These are phyloP conservation scores for Nannochloropsis gaditana DNA, from an alignment of 108 stramenopile species.

Conservation along the genomic window DNA sequence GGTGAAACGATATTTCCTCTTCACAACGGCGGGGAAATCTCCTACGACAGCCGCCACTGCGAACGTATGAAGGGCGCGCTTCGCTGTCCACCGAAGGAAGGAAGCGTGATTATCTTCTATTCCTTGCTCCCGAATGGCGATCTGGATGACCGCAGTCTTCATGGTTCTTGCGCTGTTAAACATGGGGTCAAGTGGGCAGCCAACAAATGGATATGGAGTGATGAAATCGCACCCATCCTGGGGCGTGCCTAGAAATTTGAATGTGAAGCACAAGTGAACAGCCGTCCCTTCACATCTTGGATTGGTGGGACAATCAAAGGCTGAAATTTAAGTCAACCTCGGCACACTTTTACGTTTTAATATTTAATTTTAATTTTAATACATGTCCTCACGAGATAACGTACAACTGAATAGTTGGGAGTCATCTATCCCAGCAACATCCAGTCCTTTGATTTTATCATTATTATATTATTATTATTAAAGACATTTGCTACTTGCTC, in stretches of 20 bases:
- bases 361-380: too few relatives aligned
- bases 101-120: constrained; percentile 50
- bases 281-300: too few relatives aligned
- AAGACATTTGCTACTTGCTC: too few relatives aligned
- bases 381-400: too few relatives aligned
- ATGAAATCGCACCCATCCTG: constrained; percentile 10
- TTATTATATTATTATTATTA: too few relatives aligned
- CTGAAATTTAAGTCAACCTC: too few relatives aligned
- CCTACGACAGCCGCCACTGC: constrained; percentile 32
- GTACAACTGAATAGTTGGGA: too few relatives aligned
- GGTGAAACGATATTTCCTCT: constrained; percentile 46
- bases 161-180: constrained; percentile 49
- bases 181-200: constrained; percentile 50
- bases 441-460: too few relatives aligned
- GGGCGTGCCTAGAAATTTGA: background rate
- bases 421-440: too few relatives aligned
- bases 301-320: too few relatives aligned
- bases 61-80: background rate
- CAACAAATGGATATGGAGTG: constrained; percentile 50
- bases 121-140: constrained; percentile 47
- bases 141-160: constrained; percentile 50
- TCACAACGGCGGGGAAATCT: constrained; percentile 21
- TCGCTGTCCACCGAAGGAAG: constrained; percentile 4
- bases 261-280: too few relatives aligned
- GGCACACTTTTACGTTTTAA: too few relatives aligned